Percentiles rank a stretch among this genome's conserved stretches.
Conservation (phyloP, 2,329 filamentous ascomycete species). For the Colletotrichum scovillei region DNA sequence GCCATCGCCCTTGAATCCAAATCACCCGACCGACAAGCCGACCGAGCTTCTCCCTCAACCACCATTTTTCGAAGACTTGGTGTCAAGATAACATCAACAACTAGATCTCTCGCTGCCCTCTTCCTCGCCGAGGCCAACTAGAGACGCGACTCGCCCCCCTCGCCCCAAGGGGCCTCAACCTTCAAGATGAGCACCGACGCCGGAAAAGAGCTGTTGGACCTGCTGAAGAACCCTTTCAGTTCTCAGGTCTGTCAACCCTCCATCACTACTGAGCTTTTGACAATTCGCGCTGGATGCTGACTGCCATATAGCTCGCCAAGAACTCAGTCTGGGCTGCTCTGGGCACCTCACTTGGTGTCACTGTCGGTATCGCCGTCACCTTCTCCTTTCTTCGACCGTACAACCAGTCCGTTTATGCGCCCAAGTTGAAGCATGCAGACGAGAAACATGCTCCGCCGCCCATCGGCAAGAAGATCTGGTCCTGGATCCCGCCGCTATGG, state of each 20-base stretch:
- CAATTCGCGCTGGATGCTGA: background rate
- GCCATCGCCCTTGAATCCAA: background rate
- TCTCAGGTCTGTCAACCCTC: constrained; percentile 51
- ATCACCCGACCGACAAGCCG: background rate
- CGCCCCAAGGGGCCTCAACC: constrained; percentile 29
- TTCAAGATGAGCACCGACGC: constrained; percentile 41
- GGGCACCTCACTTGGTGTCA: constrained; percentile 81
- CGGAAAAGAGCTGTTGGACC: constrained; percentile 57
- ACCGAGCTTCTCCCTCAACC: background rate
- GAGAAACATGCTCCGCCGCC: constrained; percentile 89
- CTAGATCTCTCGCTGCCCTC: background rate
- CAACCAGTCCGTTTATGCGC: constrained; percentile 93
- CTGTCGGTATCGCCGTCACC: constrained; percentile 76
- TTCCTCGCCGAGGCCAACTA: background rate
- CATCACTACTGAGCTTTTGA: too few species aligned
- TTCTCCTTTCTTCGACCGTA: constrained; percentile 94
- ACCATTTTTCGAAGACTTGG: background rate
- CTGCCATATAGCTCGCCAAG: constrained; percentile 52
- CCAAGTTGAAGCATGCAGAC: constrained; percentile 92
- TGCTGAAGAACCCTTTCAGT: constrained; percentile 64
- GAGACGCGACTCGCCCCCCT: constrained; percentile 18
- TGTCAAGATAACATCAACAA: constrained; percentile 24
- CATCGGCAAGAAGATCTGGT: constrained; percentile 86
- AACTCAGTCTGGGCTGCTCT: constrained; percentile 82
- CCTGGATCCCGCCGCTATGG: constrained; percentile 85